Conservation (phyloP, 2,329 filamentous ascomycete genomes). For the Botrytis squamosa region DNA sequence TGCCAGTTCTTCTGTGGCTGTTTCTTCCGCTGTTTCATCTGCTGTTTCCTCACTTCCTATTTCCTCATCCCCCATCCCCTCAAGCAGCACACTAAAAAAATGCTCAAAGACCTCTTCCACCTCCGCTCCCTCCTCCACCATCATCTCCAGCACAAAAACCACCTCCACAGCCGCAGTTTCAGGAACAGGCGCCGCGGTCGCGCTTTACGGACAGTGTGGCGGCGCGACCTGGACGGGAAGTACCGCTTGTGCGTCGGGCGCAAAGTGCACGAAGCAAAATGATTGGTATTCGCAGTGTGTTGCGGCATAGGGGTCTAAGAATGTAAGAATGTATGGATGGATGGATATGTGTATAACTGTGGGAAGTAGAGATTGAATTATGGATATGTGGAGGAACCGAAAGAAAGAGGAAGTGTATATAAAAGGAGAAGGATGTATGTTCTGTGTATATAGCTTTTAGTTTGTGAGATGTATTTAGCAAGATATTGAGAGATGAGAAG, state of each 20-base stretch:
- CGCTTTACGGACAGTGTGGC: slow-evolving; percentile 20
- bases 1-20: background rate
- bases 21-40: background rate
- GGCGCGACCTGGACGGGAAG: background rate
- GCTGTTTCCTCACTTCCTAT: background rate
- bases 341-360: background rate
- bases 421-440: background rate
- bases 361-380: background rate
- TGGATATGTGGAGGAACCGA: background rate
- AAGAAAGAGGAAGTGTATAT: background rate
- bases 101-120: background rate
- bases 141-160: background rate
- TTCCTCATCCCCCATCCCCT: background rate
- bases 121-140: background rate
- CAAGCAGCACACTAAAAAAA: background rate
- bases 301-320: background rate
- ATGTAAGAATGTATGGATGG: too few relatives aligned
- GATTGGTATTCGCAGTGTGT: slow-evolving; percentile 14
- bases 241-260: slow-evolving; percentile 5
- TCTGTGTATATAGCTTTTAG: slow-evolving; percentile 12
- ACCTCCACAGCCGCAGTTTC: background rate
- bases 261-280: slow-evolving; percentile 1
- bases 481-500: background rate
- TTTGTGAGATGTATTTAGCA: background rate
- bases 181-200: background rate